A percentile compares a stretch with the other conserved stretches of the same genome.
Evolutionary conservation across 768 basidiomycete genomes (phyloP).

Genomic region (Trametes cinnabarina): DNA sequence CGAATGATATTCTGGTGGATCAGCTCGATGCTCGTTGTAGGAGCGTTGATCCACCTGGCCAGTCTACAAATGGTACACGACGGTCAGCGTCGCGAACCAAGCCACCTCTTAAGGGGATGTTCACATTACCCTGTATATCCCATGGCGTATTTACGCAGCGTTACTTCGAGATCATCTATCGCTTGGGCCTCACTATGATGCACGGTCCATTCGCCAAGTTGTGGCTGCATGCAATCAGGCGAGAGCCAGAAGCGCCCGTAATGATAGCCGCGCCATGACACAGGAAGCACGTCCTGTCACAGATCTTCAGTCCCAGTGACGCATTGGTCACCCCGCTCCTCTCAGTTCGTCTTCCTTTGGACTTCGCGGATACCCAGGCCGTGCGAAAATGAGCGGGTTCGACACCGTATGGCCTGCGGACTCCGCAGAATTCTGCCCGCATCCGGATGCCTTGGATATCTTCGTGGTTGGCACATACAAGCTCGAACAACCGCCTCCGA

Average conservation of each 20-base stretch:
- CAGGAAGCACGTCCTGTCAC: too few species aligned
- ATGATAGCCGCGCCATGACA: too few species aligned
- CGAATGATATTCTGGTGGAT: slow-evolving; percentile 65
- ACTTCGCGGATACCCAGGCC: neutral
- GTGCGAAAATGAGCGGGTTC: slow-evolving; percentile 24
- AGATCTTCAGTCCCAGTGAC: too few species aligned
- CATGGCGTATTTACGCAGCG: too few species aligned
- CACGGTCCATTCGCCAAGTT: neutral
- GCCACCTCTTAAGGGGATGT: neutral
- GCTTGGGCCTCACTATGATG: too few species aligned
- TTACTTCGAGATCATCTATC: too few species aligned
- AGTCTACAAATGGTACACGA: slow-evolving; percentile 40
- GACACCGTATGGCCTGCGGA: slow-evolving; percentile 88
- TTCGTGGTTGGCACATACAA: slow-evolving; percentile 93
- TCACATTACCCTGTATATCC: slow-evolving; percentile 12
- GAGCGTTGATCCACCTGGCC: slow-evolving; percentile 83
- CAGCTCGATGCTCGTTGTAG: slow-evolving; percentile 63
- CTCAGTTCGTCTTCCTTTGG: too few species aligned
- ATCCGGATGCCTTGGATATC: slow-evolving; percentile 52
- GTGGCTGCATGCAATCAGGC: too few species aligned
- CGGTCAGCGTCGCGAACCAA: neutral
- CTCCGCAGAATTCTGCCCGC: slow-evolving; percentile 88
- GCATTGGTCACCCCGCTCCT: too few species aligned
- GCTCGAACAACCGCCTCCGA: slow-evolving; percentile 43
- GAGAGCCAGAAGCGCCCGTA: too few species aligned